Conservation (phyloP, 371 early-diverging fungal species). For the Saksenaea oblongispora region DNA sequence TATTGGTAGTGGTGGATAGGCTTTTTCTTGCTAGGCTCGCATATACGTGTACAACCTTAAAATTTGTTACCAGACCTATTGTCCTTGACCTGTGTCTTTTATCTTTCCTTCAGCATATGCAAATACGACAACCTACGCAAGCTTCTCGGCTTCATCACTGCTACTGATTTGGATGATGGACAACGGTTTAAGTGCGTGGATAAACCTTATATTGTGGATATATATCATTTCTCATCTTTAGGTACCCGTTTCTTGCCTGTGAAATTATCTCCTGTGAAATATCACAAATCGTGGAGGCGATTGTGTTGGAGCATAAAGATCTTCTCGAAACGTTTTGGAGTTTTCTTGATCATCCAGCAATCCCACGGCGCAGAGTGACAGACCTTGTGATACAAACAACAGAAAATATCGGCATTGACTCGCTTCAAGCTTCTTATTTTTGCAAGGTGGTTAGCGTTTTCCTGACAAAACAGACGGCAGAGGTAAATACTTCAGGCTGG, state of each 20-base stretch:
- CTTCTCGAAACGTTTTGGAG: constrained; percentile 80
- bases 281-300: constrained; percentile 77
- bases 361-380: constrained; percentile 7
- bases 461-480: constrained; percentile 78
- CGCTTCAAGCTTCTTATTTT: constrained; percentile 84
- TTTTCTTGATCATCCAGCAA: constrained; percentile 71
- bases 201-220: not conserved
- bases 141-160: constrained; percentile 64
- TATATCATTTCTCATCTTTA: constrained; percentile 16
- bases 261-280: constrained; percentile 89
- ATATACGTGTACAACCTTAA: not conserved
- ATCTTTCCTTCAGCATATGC: constrained; percentile 48
- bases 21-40: not conserved
- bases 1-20: not conserved
- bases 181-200: constrained; percentile 70
- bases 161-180: constrained; percentile 65
- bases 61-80: not conserved
- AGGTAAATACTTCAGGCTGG: constrained; percentile 47
- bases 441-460: constrained; percentile 83
- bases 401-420: constrained; percentile 54
- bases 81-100: constrained; percentile 9
- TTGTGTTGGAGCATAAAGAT: constrained; percentile 58
- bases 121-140: constrained; percentile 61
- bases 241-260: constrained; percentile 82
- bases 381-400: not conserved